A percentile compares a stretch with the other conserved stretches of the same genome.
phyloP scores from a whole-genome alignment of 225 moss, liverwort and hornwort genomes.

The Lunularia cruciata region DNA sequence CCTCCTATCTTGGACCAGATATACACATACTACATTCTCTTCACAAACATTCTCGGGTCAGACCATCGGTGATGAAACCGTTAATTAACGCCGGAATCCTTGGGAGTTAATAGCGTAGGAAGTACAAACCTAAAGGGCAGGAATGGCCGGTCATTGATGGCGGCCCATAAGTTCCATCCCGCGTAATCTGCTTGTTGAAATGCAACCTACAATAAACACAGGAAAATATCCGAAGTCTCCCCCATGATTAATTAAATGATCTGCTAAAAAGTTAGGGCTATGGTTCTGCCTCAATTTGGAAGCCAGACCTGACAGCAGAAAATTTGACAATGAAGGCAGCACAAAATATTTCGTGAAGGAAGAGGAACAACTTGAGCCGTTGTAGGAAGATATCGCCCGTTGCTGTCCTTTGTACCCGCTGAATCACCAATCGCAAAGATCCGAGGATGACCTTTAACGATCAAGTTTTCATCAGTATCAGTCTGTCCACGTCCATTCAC shows the following conservation, averaged over 20 bases:
- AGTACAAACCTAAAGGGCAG: slow-evolving; percentile 75
- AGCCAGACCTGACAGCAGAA: background rate
- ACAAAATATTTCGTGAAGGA: slow-evolving; percentile 7
- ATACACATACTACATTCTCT: too few relatives aligned
- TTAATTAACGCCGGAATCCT: background rate
- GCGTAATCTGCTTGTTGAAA: slow-evolving; percentile 98
- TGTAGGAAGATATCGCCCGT: slow-evolving; percentile 66
- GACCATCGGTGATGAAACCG: too few relatives aligned
- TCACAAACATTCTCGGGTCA: too few relatives aligned
- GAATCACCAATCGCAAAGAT: slow-evolving; percentile 96
- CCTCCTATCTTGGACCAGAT: background rate
- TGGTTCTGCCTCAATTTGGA: too few relatives aligned
- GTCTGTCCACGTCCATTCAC: slow-evolving; percentile 90
- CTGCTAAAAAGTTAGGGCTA: too few relatives aligned
- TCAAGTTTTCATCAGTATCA: slow-evolving; percentile 82
- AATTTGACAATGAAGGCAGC: background rate
- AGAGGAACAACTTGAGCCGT: slow-evolving; percentile 68
- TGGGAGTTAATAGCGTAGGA: background rate
- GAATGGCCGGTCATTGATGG: slow-evolving; percentile 89
- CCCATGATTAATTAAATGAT: background rate
- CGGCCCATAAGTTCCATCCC: slow-evolving; percentile 98
- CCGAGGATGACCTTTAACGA: slow-evolving; percentile 87
- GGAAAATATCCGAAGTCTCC: background rate
- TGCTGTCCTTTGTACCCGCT: slow-evolving; percentile 68
- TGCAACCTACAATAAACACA: slow-evolving; percentile 59